Conservation (phyloP, 2,329 filamentous ascomycete species). For the Didymella pomorum region DNA sequence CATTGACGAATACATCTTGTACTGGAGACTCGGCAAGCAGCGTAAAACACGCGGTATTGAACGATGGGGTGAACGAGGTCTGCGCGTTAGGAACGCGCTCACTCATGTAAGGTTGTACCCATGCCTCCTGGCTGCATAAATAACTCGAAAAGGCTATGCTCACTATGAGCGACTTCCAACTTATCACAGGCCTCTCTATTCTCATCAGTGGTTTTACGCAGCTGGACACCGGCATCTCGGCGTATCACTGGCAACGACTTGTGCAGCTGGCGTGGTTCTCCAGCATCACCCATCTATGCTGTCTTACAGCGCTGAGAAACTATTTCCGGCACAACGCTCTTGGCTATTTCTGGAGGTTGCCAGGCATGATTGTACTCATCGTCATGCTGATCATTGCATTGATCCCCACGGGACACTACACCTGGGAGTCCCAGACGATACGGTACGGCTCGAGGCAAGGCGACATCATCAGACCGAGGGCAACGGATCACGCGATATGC, state of each 20-base stretch:
- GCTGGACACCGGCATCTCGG: constrained; percentile 22
- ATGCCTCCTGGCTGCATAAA: background rate
- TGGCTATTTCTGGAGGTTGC: constrained; percentile 19
- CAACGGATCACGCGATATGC: constrained; percentile 7
- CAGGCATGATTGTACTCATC: constrained; percentile 16
- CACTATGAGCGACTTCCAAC: constrained; percentile 26
- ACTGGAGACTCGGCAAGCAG: constrained; percentile 7
- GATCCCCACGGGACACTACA: constrained; percentile 18
- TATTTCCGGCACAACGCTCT: constrained; percentile 2
- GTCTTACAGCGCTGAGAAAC: constrained; percentile 12
- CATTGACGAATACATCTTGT: constrained; percentile 9
- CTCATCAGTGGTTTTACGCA: constrained; percentile 27
- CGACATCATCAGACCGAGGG: constrained; percentile 1
- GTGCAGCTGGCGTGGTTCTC: constrained; percentile 28
- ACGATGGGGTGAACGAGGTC: constrained; percentile 5
- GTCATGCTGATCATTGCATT: constrained; percentile 17
- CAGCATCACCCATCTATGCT: constrained; percentile 23
- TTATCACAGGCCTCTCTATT: constrained; percentile 26
- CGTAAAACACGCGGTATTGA: constrained; percentile 5
- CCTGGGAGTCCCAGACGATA: constrained; percentile 8
- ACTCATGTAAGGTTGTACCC: background rate
- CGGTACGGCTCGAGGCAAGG: background rate
- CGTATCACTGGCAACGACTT: constrained; percentile 28
- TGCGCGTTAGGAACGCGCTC: constrained; percentile 10
- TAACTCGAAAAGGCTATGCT: constrained; percentile 20